Evolutionary conservation across 129 eudicot species (phyloP).

Genomic region (Centella asiatica): DNA sequence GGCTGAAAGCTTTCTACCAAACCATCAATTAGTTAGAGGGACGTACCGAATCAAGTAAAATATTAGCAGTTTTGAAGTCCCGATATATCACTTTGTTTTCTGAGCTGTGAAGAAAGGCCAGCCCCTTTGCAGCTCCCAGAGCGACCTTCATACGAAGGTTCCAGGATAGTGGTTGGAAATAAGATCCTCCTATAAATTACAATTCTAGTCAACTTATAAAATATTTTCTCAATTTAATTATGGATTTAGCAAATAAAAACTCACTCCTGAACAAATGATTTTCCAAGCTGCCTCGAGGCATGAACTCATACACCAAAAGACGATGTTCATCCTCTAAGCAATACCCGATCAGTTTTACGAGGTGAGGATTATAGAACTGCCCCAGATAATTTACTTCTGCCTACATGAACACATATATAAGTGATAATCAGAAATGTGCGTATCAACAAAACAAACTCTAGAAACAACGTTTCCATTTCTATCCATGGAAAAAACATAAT

Average conservation of each 20-base stretch:
- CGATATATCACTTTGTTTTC: conserved; percentile 81
- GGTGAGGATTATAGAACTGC: conserved; percentile 73
- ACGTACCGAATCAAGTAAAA: conserved; percentile 78
- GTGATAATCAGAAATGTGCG: background rate
- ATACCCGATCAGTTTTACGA: conserved; percentile 70
- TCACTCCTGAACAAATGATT: conserved; percentile 84
- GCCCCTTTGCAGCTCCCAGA: conserved; percentile 89
- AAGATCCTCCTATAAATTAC: conserved; percentile 66
- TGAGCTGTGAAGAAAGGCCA: conserved; percentile 78
- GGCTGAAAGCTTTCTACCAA: background rate
- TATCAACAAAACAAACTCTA: background rate
- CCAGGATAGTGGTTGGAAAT: conserved; percentile 90
- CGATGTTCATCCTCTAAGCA: conserved; percentile 88
- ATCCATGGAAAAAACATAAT: too few relatives aligned
- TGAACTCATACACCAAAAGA: conserved; percentile 83
- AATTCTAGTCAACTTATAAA: background rate
- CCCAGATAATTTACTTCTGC: conserved; percentile 93
- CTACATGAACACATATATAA: conserved; percentile 25
- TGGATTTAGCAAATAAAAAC: conserved; percentile 13
- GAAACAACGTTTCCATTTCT: too few relatives aligned
- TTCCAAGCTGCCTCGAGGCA: conserved; percentile 95
- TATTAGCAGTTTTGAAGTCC: conserved; percentile 90
- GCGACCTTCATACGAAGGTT: conserved; percentile 82
- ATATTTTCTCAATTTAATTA: background rate
- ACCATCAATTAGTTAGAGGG: background rate